phyloP scores from a whole-genome alignment of 2,329 filamentous ascomycete genomes.

The Xylariaceae sp. region DNA sequence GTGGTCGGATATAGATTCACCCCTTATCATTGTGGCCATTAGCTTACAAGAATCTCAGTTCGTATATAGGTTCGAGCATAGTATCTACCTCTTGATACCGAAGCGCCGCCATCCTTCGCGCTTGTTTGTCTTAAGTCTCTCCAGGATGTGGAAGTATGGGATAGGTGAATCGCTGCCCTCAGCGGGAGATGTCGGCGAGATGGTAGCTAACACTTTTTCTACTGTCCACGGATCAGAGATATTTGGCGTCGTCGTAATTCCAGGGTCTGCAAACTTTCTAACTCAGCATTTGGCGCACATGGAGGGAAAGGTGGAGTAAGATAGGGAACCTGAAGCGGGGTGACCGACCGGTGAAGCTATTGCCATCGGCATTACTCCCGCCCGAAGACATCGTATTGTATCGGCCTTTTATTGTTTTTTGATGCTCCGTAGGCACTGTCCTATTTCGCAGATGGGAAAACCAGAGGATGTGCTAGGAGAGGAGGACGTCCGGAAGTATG shows the following conservation, averaged over 20 bases:
- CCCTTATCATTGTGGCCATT: conserved; percentile 38
- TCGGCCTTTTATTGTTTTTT: neutral
- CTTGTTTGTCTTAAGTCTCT: conserved; percentile 92
- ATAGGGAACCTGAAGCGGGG: neutral
- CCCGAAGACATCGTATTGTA: conserved; percentile 15
- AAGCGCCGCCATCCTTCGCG: conserved; percentile 95
- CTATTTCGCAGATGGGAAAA: too few species aligned
- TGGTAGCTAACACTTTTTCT: conserved; percentile 59
- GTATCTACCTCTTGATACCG: conserved; percentile 57
- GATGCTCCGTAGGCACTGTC: neutral
- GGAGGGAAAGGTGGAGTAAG: neutral
- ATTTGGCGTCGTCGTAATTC: conserved; percentile 36
- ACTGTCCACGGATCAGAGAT: conserved; percentile 51
- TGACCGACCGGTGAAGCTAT: conserved; percentile 15
- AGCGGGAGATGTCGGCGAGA: conserved; percentile 55
- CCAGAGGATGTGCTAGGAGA: neutral
- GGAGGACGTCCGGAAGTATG: neutral
- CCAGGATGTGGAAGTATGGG: conserved; percentile 90
- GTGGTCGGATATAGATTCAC: conserved; percentile 94
- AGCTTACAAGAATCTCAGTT: neutral
- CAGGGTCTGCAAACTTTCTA: conserved; percentile 31
- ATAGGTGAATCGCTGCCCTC: conserved; percentile 68
- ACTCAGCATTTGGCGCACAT: neutral
- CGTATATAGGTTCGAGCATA: neutral
- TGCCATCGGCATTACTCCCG: neutral